Evolutionary conservation across 495 filamentous ascomycete species (phyloP).

Genomic region (Podospora sp.): DNA sequence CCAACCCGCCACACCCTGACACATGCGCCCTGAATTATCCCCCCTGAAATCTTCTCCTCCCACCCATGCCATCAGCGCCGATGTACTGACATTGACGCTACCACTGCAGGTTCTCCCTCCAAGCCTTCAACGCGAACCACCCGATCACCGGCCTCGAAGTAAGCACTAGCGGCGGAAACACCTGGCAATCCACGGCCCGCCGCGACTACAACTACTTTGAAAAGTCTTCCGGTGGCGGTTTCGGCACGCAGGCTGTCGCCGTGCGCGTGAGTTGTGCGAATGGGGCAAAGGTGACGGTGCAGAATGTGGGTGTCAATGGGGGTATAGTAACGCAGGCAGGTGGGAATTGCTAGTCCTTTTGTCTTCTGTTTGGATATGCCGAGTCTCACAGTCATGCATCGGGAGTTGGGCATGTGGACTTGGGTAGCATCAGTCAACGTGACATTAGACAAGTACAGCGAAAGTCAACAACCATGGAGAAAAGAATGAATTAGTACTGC

Average conservation of each 20-base stretch:
- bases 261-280: constrained; percentile 33
- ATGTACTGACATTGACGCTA: background rate
- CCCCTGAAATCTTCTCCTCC: too few relatives aligned
- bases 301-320: constrained; percentile 6
- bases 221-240: constrained; percentile 54
- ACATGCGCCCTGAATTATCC: too few relatives aligned
- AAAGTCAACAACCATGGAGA: too few relatives aligned
- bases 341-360: constrained; percentile 1
- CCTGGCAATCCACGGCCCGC: constrained; percentile 54
- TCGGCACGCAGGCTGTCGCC: constrained; percentile 52
- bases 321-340: background rate
- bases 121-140: constrained; percentile 60
- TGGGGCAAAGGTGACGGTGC: constrained; percentile 12
- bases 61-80: too few relatives aligned
- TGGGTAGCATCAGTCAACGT: too few relatives aligned
- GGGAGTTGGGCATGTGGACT: too few relatives aligned
- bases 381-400: too few relatives aligned
- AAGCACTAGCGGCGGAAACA: constrained; percentile 56
- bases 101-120: constrained; percentile 52
- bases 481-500: background rate
- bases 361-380: too few relatives aligned
- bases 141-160: constrained; percentile 55
- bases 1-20: too few relatives aligned
- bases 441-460: too few relatives aligned
- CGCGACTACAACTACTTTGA: constrained; percentile 65